Evolutionary conservation across 805 yeast genomes (phyloP).

Genomic region (Yarrowia hollandica): DNA sequence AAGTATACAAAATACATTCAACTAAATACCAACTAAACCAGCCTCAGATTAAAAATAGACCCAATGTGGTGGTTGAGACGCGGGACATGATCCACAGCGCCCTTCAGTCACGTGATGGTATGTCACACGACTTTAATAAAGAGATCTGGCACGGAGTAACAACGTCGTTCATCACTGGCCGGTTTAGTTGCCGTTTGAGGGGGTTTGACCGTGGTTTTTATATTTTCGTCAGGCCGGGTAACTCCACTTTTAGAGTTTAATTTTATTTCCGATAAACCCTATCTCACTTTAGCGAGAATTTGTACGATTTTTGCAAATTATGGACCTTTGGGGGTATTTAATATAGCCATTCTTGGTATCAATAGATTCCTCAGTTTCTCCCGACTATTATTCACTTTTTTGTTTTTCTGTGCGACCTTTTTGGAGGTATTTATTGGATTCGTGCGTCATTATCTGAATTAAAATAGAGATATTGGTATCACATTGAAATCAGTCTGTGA

Average conservation of each 20-base stretch:
- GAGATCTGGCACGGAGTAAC: constrained; percentile 27
- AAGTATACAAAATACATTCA: neutral
- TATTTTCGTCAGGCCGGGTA: neutral
- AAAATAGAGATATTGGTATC: no score
- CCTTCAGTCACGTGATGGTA: constrained; percentile 27
- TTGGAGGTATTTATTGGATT: no score
- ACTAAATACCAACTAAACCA: constrained; percentile 15
- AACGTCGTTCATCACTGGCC: constrained; percentile 28
- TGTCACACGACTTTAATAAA: constrained; percentile 16
- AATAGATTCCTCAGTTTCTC: no score
- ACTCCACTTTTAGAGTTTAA: constrained; percentile 5
- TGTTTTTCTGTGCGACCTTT: no score
- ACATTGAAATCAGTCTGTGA: no score
- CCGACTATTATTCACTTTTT: no score
- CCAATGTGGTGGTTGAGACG: constrained; percentile 23
- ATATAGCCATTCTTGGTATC: no score
- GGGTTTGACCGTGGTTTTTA: neutral
- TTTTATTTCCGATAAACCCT: no score
- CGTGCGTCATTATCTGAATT: no score
- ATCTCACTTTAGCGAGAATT: no score
- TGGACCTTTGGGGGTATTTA: no score
- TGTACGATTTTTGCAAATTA: no score
- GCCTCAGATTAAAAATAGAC: constrained; percentile 20
- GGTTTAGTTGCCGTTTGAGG: constrained; percentile 9
- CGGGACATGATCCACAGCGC: constrained; percentile 27